Evolutionary conservation across 192 early-diverging fungal species (phyloP), one percentile per base, ranked within the genome.

Genomic region (Helicostylum pulchrum): DNA sequence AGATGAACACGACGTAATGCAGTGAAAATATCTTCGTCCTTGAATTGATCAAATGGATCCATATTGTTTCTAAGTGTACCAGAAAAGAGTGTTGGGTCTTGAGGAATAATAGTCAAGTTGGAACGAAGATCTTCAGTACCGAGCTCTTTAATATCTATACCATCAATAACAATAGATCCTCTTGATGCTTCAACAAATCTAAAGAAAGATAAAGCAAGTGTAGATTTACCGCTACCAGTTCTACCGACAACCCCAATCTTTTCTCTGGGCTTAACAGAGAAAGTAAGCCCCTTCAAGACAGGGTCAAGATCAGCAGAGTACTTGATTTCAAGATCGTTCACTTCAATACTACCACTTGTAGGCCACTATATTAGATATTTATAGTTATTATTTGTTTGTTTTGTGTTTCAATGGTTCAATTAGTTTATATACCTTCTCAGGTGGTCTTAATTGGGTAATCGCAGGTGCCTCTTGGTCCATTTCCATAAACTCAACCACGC

Each of bases 181-280:
- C 77, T 53, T 0, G 79, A 66, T 2, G 88, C 80, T 64, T 94
- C 92, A 45, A 91, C 74, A 42, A 97, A 84, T 20, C 93, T 84
- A 66, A 94, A 82, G 43, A 95, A 80, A 3, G 91, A 87, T 62
- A 91, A 73, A 6, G 86, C 85, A 43, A 95, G 72, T 9, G 89
- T 89, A 42, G 87, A 88, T 71, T 95, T 95, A 46, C 92, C 93
- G 2, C 90, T 87, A 31, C 92, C 93, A 4, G 94, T 92, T 31
- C 95, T 62, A n/a, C 95, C 94, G 11, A 95, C 93, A n/a, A 98
- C 86, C 23, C 94, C 96, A 75, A 98, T 92, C 71, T 94, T 95
- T 72, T 84, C 82, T 43, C 73, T 65, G 0, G 87, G 78, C 0
- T 77, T 71, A 42, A 94, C 84, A 2, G 48, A 46, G 54, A 96